Evolutionary conservation across 2,329 filamentous ascomycete genomes (phyloP).

Genomic region (Aspergillus pseudonomiae): DNA sequence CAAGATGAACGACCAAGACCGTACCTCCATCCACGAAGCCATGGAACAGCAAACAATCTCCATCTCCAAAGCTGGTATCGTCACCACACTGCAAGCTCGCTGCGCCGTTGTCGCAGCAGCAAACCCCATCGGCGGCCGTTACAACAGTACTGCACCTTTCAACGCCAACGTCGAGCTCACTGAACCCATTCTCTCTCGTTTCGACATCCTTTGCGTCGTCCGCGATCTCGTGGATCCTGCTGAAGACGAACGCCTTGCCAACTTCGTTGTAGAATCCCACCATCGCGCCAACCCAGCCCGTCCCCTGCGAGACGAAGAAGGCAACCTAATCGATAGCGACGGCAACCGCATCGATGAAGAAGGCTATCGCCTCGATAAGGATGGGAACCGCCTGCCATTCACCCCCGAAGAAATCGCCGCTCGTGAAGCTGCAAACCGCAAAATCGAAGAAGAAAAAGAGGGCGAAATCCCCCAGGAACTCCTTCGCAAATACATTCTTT

Average conservation of each 20-base stretch:
- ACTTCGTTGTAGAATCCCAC: constrained; percentile 94
- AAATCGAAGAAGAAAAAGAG: constrained; percentile 55
- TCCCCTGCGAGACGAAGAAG: constrained; percentile 51
- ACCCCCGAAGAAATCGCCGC: constrained; percentile 51
- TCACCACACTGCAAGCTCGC: constrained; percentile 92
- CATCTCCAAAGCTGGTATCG: constrained; percentile 97
- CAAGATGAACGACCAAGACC: constrained; percentile 99
- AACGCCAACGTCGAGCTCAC: constrained; percentile 95
- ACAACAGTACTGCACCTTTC: constrained; percentile 95
- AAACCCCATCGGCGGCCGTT: constrained; percentile 93
- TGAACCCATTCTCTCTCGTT: constrained; percentile 95
- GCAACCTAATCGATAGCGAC: constrained; percentile 48
- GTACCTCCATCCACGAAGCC: constrained; percentile 97
- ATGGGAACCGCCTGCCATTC: constrained; percentile 39
- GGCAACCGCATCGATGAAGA: constrained; percentile 65
- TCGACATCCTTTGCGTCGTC: constrained; percentile 95
- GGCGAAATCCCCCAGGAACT: constrained; percentile 88
- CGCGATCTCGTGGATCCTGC: constrained; percentile 90
- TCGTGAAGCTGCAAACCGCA: constrained; percentile 43
- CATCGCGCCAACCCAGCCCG: constrained; percentile 78
- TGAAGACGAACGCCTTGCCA: constrained; percentile 90
- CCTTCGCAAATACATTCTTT: constrained; percentile 94
- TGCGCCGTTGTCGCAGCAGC: constrained; percentile 96
- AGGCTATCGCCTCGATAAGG: constrained; percentile 52
- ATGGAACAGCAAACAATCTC: constrained; percentile 99